Base-by-base conservation (phyloP, 345 rosid species). In the Chamaenerion angustifolium region DNA sequence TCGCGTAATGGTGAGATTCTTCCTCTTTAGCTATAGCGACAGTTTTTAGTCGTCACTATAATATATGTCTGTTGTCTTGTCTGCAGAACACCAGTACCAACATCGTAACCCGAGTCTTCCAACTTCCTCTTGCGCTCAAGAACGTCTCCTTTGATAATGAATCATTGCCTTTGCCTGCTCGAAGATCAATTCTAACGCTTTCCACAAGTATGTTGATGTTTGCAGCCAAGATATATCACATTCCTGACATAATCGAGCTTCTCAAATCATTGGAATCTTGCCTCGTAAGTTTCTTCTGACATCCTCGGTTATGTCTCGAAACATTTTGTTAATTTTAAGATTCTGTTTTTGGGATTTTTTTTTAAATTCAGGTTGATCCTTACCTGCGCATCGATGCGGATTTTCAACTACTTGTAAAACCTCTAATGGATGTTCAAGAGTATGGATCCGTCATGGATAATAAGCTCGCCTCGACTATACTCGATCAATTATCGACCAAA, bases 121-220 rank as follows among this genome's bases (percentile, higher is more conserved):
- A 93, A 75, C 95, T 85, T 59, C 68, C 84, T 16, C 65, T 84
- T 55, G 85, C 94, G 17, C 77, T 93, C 19, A 73, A 75, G 69
- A 77, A 68, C 42, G 51, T 72, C 41, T 68, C 80, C 43, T 59
- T 84, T 68, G 86, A 77, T 41, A 35, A 74, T 87, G 96, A 84
- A 60, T 56, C 70, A 63, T 60, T 85, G 60, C 67, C 76, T 15
- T 69, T 80, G 0, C 74, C 75, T 16, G 73, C 80, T 64, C 76
- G 70, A 67, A 79, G 86, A 68, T 77, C 94, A 52, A 57, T 82
- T 35, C 54, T 84, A 52, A 67, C 68, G 13, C 56, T 82, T 41
- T 81, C 95, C 15, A 61, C 70, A 10, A 76, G 80, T 57, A 82
- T 79, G 78, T 62, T 93, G 68, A 88, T 84, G 90, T 82, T 80